Percentiles rank a stretch among this genome's conserved stretches.
Conservation (phyloP, 768 basidiomycete species). For the Rubroboletus satanas region DNA sequence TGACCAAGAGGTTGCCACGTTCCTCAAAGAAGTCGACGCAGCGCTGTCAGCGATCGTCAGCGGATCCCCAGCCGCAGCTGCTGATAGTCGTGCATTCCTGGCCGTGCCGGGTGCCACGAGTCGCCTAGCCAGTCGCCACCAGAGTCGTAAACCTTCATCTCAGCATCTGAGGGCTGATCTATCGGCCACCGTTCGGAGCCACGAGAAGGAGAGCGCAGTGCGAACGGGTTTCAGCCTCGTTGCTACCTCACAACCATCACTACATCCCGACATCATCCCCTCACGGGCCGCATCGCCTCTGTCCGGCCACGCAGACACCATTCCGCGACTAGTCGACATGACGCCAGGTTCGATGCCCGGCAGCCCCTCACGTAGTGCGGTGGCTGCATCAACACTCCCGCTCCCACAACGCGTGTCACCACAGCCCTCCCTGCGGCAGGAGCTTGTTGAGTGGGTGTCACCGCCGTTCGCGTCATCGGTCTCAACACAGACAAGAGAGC, state of each 20-base stretch:
- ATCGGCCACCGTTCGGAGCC: slow-evolving; percentile 25
- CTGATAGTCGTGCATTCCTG: slow-evolving; percentile 30
- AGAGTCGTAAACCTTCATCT: slow-evolving; percentile 30
- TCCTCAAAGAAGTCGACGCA: slow-evolving; percentile 31
- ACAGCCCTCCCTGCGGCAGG: slow-evolving; percentile 30
- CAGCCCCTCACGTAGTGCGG: slow-evolving; percentile 15
- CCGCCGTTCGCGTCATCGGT: slow-evolving; percentile 17
- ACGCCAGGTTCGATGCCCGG: slow-evolving; percentile 11
- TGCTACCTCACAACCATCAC: slow-evolving; percentile 22
- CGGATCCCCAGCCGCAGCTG: slow-evolving; percentile 27
- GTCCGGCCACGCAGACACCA: slow-evolving; percentile 16
- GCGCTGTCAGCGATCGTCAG: slow-evolving; percentile 24
- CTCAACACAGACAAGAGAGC: slow-evolving; percentile 18
- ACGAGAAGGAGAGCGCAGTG: slow-evolving; percentile 24
- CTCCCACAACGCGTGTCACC: slow-evolving; percentile 25
- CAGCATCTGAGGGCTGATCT: slow-evolving; percentile 30
- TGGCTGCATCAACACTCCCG: slow-evolving; percentile 9
- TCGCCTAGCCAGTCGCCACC: slow-evolving; percentile 24
- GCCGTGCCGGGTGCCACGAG: slow-evolving; percentile 27
- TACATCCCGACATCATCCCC: slow-evolving; percentile 25
- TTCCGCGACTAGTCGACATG: slow-evolving; percentile 15
- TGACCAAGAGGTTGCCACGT: slow-evolving; percentile 31
- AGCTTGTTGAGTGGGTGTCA: slow-evolving; percentile 23
- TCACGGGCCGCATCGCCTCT: slow-evolving; percentile 23
- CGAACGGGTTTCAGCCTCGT: slow-evolving; percentile 31